A percentile compares a stretch with the other conserved stretches of the same genome.
Conservation (phyloP, 2,329 filamentous ascomycete species). For the Hymenoscyphus repandus region DNA sequence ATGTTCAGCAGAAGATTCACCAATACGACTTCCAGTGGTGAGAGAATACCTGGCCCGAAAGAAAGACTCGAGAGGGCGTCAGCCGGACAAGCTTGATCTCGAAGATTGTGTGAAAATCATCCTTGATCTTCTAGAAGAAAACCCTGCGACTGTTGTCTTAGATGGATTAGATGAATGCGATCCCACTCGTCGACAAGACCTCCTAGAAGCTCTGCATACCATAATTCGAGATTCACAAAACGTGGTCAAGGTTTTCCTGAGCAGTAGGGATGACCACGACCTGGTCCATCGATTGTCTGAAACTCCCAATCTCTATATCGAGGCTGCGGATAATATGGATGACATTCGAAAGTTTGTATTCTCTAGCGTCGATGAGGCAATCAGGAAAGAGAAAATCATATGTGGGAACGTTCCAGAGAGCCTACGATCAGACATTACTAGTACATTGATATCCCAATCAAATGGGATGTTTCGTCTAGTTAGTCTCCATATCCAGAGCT, state of each 20-base stretch:
- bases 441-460: neutral
- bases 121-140: neutral
- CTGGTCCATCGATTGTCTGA: neutral
- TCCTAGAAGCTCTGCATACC: constrained; percentile 2
- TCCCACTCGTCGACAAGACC: neutral
- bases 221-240: constrained; percentile 3
- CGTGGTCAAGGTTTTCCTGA: constrained; percentile 10
- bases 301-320: constrained; percentile 4
- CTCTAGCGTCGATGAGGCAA: constrained; percentile 1
- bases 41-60: neutral
- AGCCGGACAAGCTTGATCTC: neutral
- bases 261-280: constrained; percentile 9
- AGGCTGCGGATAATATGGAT: constrained; percentile 1
- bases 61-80: neutral
- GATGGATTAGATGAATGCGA: constrained; percentile 12
- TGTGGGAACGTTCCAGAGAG: neutral
- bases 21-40: constrained; percentile 2
- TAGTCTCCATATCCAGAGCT: constrained; percentile 11
- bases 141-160: constrained; percentile 7
- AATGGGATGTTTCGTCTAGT: constrained; percentile 13
- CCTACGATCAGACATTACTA: neutral
- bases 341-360: constrained; percentile 7
- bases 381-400: constrained; percentile 1
- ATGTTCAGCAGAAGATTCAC: neutral
- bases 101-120: constrained; percentile 4